Evolutionary conservation across 768 basidiomycete genomes (phyloP).

Genomic region (Tulasnella sp.): DNA sequence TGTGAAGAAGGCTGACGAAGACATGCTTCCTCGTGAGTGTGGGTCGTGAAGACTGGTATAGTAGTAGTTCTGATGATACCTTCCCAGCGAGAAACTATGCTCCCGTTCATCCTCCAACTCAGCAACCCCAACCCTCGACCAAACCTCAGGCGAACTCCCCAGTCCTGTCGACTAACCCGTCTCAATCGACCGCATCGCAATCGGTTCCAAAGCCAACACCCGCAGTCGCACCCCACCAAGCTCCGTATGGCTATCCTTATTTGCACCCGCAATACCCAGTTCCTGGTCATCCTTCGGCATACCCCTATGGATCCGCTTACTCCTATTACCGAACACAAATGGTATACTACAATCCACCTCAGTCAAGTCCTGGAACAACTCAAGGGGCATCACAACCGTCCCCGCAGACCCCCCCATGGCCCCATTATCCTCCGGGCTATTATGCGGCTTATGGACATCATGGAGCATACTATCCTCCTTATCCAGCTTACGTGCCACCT

Average conservation of each 20-base stretch:
- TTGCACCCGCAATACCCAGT: neutral
- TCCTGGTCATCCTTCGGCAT: neutral
- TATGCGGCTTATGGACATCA: neutral
- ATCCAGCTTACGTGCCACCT: neutral
- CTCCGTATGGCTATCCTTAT: slow-evolving; percentile 2
- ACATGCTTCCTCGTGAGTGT: neutral
- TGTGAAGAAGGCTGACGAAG: slow-evolving; percentile 7
- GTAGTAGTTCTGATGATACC: no score
- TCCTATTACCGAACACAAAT: neutral
- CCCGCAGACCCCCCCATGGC: neutral
- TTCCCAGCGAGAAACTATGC: neutral
- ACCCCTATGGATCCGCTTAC: neutral
- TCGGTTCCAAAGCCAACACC: neutral
- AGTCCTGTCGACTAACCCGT: neutral
- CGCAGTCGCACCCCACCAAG: neutral
- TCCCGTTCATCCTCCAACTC: neutral
- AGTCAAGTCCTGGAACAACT: neutral
- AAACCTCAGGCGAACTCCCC: neutral
- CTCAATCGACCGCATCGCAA: neutral
- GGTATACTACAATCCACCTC: neutral
- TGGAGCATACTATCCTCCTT: neutral
- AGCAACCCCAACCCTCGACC: neutral
- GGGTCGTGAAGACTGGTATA: neutral
- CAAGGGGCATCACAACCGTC: neutral
- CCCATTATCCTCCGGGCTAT: neutral